These are phyloP conservation scores for Bipolaris gigantea DNA, from an alignment of 2,329 filamentous ascomycete genomes.

Conservation along the genomic window DNA sequence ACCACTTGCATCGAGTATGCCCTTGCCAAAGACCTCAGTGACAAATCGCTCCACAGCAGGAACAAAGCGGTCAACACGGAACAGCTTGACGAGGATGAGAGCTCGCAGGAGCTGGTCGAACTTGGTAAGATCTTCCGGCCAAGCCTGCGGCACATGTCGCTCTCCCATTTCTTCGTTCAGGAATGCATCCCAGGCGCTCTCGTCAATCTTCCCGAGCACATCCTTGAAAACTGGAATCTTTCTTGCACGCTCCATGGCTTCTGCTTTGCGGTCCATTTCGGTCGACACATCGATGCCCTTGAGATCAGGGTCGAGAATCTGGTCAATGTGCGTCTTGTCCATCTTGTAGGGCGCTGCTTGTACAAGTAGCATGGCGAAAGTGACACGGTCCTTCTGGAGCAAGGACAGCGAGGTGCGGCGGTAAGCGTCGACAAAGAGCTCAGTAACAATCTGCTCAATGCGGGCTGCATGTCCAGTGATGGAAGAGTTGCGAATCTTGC, in stretches of 20 bases:
- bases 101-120: constrained; percentile 78
- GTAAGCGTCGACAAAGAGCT: constrained; percentile 89
- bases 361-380: constrained; percentile 89
- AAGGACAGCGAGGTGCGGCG: constrained; percentile 91
- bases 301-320: constrained; percentile 76
- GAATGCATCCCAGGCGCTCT: constrained; percentile 77
- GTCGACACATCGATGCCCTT: constrained; percentile 79
- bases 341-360: constrained; percentile 96
- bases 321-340: constrained; percentile 86
- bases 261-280: constrained; percentile 63
- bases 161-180: constrained; percentile 84
- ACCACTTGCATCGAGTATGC: constrained; percentile 79
- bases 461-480: constrained; percentile 76
- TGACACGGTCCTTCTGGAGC: constrained; percentile 91
- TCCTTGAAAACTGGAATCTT: constrained; percentile 75
- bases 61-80: constrained; percentile 93
- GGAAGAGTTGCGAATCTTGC: constrained; percentile 72
- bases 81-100: constrained; percentile 89
- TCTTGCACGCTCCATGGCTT: constrained; percentile 68
- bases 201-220: constrained; percentile 63
- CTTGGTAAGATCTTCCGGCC: constrained; percentile 65
- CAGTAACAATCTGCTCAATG: constrained; percentile 85
- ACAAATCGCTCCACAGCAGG: constrained; percentile 92
- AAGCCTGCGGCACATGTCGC: constrained; percentile 75
- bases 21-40: constrained; percentile 77